These are phyloP conservation scores for Candida piceae DNA, from an alignment of 805 yeast genomes.

Conservation along the genomic window DNA sequence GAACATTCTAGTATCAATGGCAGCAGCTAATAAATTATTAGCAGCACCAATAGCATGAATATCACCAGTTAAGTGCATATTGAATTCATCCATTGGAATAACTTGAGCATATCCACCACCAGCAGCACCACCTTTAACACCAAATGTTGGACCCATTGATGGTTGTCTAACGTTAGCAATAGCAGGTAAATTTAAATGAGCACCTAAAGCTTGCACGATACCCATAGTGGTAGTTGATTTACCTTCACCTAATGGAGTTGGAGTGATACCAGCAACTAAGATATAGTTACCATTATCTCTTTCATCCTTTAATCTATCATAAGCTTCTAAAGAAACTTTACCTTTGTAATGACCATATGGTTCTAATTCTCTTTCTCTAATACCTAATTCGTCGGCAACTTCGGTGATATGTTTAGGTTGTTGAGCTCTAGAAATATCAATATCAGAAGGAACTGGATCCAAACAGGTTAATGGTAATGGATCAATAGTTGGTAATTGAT, in stretches of 20 bases:
- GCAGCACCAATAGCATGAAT: constrained; percentile 83
- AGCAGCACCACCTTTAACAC: constrained; percentile 88
- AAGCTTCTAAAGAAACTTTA: constrained; percentile 60
- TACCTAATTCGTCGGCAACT: constrained; percentile 66
- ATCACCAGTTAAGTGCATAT: constrained; percentile 83
- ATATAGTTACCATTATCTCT: constrained; percentile 65
- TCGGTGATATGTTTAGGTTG: constrained; percentile 64
- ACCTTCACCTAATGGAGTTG: constrained; percentile 84
- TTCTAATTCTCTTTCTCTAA: constrained; percentile 63
- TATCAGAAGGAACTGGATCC: constrained; percentile 76
- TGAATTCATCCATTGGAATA: constrained; percentile 85
- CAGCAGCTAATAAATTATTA: constrained; percentile 76
- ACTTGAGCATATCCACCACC: constrained; percentile 89
- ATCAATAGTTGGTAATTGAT: constrained; percentile 35
- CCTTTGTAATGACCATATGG: constrained; percentile 75
- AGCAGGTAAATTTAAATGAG: constrained; percentile 62
- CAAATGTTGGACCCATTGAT: constrained; percentile 85
- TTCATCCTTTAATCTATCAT: constrained; percentile 55
- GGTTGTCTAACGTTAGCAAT: constrained; percentile 85
- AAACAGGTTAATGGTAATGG: constrained; percentile 54
- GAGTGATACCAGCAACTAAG: constrained; percentile 78
- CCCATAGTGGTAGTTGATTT: constrained; percentile 83
- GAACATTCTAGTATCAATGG: constrained; percentile 81
- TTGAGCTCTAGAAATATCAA: constrained; percentile 72
- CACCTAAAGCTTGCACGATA: constrained; percentile 74